Conservation (phyloP, 2,329 filamentous ascomycete species). For the Penicillium glabrum region DNA sequence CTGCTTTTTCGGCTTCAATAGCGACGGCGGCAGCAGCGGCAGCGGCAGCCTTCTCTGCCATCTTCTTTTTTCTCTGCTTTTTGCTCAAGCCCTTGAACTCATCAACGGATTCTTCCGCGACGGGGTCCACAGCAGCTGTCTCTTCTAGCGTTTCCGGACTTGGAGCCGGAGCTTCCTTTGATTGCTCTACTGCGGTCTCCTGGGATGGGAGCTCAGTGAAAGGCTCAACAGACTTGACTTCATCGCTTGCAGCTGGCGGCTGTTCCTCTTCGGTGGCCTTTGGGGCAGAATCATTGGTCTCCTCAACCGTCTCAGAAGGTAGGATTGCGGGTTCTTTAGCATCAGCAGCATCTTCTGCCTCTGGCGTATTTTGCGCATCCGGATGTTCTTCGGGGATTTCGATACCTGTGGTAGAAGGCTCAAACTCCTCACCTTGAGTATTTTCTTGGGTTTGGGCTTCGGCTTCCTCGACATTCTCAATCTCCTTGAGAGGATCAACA, state of each 20-base stretch:
- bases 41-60: conserved; percentile 10
- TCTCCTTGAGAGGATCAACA: not conserved
- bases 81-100: conserved; percentile 28
- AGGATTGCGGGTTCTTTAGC: not conserved
- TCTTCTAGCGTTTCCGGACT: conserved; percentile 1
- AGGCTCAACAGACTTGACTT: not conserved
- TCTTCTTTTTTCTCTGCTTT: conserved; percentile 27
- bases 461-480: not conserved
- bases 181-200: not conserved
- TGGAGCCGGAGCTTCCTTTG: not conserved
- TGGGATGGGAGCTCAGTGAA: not conserved
- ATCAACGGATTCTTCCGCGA: not conserved
- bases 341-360: not conserved
- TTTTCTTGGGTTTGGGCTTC: not conserved
- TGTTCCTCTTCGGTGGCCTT: not conserved
- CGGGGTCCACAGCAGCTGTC: not conserved
- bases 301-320: not conserved
- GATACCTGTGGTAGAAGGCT: not conserved
- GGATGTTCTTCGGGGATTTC: not conserved
- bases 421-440: not conserved
- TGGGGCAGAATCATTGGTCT: not conserved
- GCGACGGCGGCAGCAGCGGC: conserved; percentile 2
- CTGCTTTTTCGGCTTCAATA: conserved; percentile 5
- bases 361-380: not conserved
- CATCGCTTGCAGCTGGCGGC: not conserved